Evolutionary conservation across 1,139 yeast species (phyloP), one percentile per base, ranked within the genome.

Genomic region (Taiozyma sp.): DNA sequence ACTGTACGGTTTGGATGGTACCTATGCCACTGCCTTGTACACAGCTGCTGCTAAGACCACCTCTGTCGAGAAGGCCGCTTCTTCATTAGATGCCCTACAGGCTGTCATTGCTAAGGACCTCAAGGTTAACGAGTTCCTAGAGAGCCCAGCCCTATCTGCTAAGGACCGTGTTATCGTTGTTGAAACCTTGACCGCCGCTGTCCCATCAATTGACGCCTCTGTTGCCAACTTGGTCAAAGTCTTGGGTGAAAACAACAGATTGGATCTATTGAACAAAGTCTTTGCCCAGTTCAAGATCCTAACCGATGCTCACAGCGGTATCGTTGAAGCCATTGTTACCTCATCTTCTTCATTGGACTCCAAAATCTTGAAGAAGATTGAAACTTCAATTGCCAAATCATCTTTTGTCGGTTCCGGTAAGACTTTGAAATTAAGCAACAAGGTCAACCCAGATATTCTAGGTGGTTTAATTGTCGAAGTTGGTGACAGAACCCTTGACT

Each of bases 401-500:
- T 73, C 80, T 60, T 85, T 85, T 66, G 96, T 91, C 56, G 96
- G 96, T 61, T 74, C 77, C 53, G 93, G 89, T 65, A 87, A 91
- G 78, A 83, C 93, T 63, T 81, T 93, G 71, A 85, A 85, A 77
- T 76, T 95, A 64, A 74, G 82, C 62, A 93, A 90, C 79, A 78
- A 77, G 60, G 86, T 93, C 59, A 82, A 88, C 76, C 89, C 96
- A 59, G 96, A 88, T 59, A 88, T 93, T 67, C 80, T 88, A 69
- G 99, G 99, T 67, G 99, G 99, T 65, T 81, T 93, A 70, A 76
- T 95, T 62, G 97, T 93, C 55, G 97, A 91, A 73, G 91, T 93
- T 64, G 97, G 95, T 68, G 99, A 93, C 77, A 88, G 86, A 73
- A 91, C 98, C 57, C 96, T 90, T 63, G 99, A 93, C 73, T 81